Percentiles rank a stretch among this genome's conserved stretches.
Evolutionary conservation across 768 basidiomycete genomes (phyloP).

Genomic region (Mycena leptocephala): DNA sequence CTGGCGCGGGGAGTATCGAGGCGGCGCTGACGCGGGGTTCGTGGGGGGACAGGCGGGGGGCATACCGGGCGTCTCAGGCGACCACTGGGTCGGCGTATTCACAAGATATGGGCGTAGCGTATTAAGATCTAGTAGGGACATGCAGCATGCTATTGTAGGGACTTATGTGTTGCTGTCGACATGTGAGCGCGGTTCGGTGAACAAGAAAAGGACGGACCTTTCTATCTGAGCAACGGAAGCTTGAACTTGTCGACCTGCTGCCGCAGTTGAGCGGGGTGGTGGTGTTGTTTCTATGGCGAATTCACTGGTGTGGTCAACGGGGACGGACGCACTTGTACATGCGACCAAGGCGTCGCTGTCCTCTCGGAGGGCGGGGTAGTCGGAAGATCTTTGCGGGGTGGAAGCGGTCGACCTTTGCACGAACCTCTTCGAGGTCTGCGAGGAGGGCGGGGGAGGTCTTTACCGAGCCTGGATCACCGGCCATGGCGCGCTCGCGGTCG

Average conservation of each 20-base stretch:
- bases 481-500: constrained; percentile 77
- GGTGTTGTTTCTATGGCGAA: constrained; percentile 58
- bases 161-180: constrained; percentile 74
- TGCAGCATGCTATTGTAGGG: constrained; percentile 61
- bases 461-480: constrained; percentile 59
- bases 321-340: constrained; percentile 78
- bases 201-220: constrained; percentile 59
- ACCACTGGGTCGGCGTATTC: constrained; percentile 38
- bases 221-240: constrained; percentile 78
- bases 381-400: constrained; percentile 70
- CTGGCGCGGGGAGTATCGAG: constrained; percentile 31
- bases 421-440: constrained; percentile 85
- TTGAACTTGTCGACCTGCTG: constrained; percentile 82
- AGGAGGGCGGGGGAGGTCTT: constrained; percentile 76
- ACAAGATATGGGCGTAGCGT: constrained; percentile 23
- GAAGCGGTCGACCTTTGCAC: constrained; percentile 81
- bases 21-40: constrained; percentile 30
- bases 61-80: constrained; percentile 25
- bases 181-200: constrained; percentile 4
- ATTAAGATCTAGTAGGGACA: constrained; percentile 19
- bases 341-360: constrained; percentile 72
- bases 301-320: constrained; percentile 8
- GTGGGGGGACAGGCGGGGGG: constrained; percentile 20
- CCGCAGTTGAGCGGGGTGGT: constrained; percentile 80
- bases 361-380: constrained; percentile 72